A percentile compares a stretch with the other conserved stretches of the same genome.
Conservation (phyloP, 495 filamentous ascomycete genomes). For the Darksidea phi region DNA sequence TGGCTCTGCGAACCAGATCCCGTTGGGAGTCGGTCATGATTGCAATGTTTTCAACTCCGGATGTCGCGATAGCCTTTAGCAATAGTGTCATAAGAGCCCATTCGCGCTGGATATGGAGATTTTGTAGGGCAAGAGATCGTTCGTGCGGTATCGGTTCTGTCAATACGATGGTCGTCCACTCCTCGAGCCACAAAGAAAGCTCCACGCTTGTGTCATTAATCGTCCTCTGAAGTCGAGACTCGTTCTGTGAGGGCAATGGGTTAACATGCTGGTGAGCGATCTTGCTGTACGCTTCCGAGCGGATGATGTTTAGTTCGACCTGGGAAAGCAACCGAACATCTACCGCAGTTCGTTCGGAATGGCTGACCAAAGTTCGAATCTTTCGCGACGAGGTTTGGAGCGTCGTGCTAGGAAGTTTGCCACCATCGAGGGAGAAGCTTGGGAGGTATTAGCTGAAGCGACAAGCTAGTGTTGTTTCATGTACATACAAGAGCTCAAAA, state of each 20-base stretch:
- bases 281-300: constrained; percentile 14
- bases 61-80: constrained; percentile 23
- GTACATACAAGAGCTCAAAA: constrained; percentile 50
- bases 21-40: constrained; percentile 51
- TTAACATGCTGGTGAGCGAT: constrained; percentile 1
- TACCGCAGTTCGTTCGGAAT: constrained; percentile 47
- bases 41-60: constrained; percentile 34
- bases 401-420: constrained; percentile 50
- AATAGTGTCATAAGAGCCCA: constrained; percentile 32
- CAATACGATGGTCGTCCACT: constrained; percentile 22
- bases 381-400: constrained; percentile 46
- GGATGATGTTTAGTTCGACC: constrained; percentile 50
- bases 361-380: constrained; percentile 48
- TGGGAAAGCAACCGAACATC: constrained; percentile 55
- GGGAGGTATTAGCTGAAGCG: background rate
- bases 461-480: constrained; percentile 1
- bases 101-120: constrained; percentile 33
- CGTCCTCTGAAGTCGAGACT: constrained; percentile 37
- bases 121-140: constrained; percentile 16
- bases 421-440: constrained; percentile 54
- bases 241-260: constrained; percentile 46
- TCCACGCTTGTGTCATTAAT: constrained; percentile 17
- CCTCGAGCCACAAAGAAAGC: constrained; percentile 27
- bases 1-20: constrained; percentile 50
- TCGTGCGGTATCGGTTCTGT: background rate